Conservation (phyloP, 2,329 filamentous ascomycete genomes). For the Ophiostoma piceae region DNA sequence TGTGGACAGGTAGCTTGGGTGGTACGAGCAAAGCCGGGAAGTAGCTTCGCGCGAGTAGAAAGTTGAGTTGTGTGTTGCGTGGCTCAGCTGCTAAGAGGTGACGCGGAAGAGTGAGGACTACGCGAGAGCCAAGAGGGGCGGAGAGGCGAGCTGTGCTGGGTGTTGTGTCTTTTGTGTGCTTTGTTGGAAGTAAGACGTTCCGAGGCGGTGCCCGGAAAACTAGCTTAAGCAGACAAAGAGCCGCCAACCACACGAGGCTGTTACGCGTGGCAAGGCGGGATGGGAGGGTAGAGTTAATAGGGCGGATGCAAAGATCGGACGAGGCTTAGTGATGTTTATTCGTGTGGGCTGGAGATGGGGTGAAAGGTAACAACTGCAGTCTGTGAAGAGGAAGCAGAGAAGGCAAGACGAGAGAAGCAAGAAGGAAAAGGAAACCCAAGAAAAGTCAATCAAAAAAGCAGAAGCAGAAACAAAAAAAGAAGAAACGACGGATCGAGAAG, state of each 20-base stretch:
- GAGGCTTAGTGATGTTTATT: neutral
- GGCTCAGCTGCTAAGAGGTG: constrained; percentile 4
- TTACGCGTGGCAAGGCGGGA: neutral
- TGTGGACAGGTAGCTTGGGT: neutral
- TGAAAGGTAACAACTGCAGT: neutral
- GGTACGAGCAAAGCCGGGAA: neutral
- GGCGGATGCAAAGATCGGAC: neutral
- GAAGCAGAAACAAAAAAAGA: neutral
- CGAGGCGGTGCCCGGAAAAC: neutral
- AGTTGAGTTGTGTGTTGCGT: neutral
- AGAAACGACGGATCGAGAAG: neutral
- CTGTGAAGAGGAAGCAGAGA: neutral
- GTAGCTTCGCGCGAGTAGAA: neutral
- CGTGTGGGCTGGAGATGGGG: neutral
- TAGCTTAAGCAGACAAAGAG: neutral
- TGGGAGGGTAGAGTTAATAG: neutral
- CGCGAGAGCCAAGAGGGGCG: neutral
- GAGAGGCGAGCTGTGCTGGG: neutral
- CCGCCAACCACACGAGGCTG: neutral
- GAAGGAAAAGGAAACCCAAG: neutral
- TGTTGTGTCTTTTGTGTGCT: neutral
- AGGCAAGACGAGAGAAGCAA: neutral
- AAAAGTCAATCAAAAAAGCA: neutral
- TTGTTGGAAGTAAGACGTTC: neutral
- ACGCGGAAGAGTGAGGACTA: constrained; percentile 2